These are phyloP conservation scores for Coemansia sp. DNA, from an alignment of 371 early-diverging fungal species.

Conservation along the genomic window DNA sequence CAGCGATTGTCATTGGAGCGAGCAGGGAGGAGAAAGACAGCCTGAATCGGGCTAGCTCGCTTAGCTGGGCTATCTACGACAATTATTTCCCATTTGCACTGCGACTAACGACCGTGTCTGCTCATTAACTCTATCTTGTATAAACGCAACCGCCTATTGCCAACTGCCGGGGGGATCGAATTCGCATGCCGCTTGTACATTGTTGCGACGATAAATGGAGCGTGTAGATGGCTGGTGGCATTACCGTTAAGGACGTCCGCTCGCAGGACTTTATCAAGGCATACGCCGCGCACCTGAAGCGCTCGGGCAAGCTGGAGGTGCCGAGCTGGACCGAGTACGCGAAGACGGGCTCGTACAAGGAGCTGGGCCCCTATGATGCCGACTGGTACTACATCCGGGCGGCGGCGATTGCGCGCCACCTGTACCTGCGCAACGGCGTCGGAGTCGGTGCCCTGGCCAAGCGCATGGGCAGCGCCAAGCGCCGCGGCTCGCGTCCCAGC, in stretches of 20 bases:
- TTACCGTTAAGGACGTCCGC: slow-evolving; percentile 97
- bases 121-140: no score
- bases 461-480: slow-evolving; percentile 87
- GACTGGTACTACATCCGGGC: slow-evolving; percentile 99
- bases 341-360: slow-evolving; percentile 96
- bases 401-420: slow-evolving; percentile 95
- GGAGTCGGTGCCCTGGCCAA: slow-evolving; percentile 95
- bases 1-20: no score
- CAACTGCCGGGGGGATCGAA: not conserved
- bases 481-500: slow-evolving; percentile 94
- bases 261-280: slow-evolving; percentile 95
- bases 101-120: no score
- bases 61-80: no score
- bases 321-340: slow-evolving; percentile 98
- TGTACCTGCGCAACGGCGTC: slow-evolving; percentile 91
- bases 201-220: not conserved
- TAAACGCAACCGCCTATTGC: not conserved
- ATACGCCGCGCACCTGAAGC: slow-evolving; percentile 97
- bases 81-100: no score
- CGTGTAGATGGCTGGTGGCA: slow-evolving; percentile 57
- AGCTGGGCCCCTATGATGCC: slow-evolving; percentile 94
- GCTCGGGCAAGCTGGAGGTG: slow-evolving; percentile 95
- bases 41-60: no score
- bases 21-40: no score
- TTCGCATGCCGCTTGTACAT: not conserved